phyloP scores from a whole-genome alignment of 768 basidiomycete genomes.

The Kwoniella newhampshirensis region DNA sequence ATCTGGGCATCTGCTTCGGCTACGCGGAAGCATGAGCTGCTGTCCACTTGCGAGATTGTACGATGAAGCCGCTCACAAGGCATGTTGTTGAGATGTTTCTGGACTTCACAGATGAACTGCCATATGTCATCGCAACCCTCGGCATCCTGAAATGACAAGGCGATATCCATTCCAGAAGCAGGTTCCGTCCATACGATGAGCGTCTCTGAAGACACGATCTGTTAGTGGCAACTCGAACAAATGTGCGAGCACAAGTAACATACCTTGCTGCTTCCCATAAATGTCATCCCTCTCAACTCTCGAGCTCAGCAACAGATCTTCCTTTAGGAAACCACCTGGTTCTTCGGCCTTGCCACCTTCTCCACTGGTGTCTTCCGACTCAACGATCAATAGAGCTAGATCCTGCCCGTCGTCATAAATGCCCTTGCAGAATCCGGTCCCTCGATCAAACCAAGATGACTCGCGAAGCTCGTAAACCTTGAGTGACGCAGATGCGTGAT shows the following conservation, averaged over 20 bases:
- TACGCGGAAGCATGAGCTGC: conserved; percentile 6
- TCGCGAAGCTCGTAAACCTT: conserved; percentile 94
- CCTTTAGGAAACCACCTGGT: conserved; percentile 47
- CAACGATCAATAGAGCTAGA: conserved; percentile 52
- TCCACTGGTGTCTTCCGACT: conserved; percentile 41
- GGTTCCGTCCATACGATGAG: conserved; percentile 99
- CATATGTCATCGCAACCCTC: conserved; percentile 95
- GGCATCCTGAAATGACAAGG: conserved; percentile 92
- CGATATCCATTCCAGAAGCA: conserved; percentile 81
- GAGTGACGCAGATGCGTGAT: conserved; percentile 23
- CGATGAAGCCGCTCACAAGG: conserved; percentile 28
- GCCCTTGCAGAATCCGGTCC: conserved; percentile 93
- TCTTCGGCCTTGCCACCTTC: conserved; percentile 32
- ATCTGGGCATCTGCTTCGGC: conserved; percentile 28
- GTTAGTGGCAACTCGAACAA: no score
- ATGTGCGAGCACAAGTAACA: conserved; percentile 44
- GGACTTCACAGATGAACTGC: conserved; percentile 92
- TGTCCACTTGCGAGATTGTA: background rate
- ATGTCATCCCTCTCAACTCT: conserved; percentile 48
- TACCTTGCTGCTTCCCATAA: conserved; percentile 56
- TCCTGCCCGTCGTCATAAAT: conserved; percentile 59
- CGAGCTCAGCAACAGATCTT: conserved; percentile 64
- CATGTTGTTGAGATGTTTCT: conserved; percentile 60
- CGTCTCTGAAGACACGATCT: conserved; percentile 70
- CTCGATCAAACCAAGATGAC: conserved; percentile 89